A percentile compares a stretch with the other conserved stretches of the same genome.
Evolutionary conservation across 495 filamentous ascomycete genomes (phyloP).

Genomic region (Lophiostoma macrostomum): DNA sequence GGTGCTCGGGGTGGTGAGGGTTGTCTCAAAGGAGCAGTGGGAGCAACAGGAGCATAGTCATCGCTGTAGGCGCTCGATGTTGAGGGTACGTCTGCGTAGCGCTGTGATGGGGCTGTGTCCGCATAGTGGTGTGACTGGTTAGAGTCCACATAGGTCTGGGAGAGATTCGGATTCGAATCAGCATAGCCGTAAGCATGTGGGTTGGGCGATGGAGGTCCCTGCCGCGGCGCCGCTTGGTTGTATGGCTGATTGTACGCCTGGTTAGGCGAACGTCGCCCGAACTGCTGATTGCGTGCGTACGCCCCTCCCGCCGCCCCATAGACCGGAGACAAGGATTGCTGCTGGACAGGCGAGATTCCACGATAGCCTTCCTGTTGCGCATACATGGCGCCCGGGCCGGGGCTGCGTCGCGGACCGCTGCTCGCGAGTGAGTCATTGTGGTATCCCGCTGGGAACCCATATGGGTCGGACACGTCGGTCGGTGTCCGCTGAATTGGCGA

Average conservation of each 20-base stretch:
- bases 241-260: slow-evolving; percentile 13
- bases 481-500: slow-evolving; percentile 18
- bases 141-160: no score
- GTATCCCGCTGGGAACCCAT: slow-evolving; percentile 18
- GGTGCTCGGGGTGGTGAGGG: not conserved
- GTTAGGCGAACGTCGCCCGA: slow-evolving; percentile 4
- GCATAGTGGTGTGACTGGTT: no score
- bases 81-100: no score
- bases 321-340: slow-evolving; percentile 8
- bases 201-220: not conserved
- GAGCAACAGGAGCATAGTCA: not conserved
- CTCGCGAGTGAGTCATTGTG: slow-evolving; percentile 23
- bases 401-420: slow-evolving; percentile 10
- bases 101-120: no score
- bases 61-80: not conserved
- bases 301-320: slow-evolving; percentile 10
- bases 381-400: slow-evolving; percentile 9
- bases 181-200: slow-evolving; percentile 5
- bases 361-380: slow-evolving; percentile 12
- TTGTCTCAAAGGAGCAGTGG: not conserved
- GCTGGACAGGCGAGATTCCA: slow-evolving; percentile 7
- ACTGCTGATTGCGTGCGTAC: slow-evolving; percentile 17
- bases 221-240: not conserved
- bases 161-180: not conserved
- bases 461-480: slow-evolving; percentile 12